Evolutionary conservation across 129 eudicot species (phyloP).

Genomic region (Rutidosis leptorrhynchoides): DNA sequence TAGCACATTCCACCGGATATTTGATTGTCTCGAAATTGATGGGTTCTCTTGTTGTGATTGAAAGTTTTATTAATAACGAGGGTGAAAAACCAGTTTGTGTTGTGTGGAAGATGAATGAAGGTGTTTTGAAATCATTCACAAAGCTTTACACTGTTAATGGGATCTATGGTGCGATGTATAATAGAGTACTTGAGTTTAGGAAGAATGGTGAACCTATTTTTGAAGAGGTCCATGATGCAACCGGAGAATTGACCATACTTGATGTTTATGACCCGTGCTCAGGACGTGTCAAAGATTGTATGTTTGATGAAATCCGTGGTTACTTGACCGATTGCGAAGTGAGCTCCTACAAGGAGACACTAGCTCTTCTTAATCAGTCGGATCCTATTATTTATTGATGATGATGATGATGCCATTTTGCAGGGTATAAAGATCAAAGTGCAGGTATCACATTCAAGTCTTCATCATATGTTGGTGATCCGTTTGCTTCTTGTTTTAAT

Average conservation of each 20-base stretch:
- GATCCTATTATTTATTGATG: background rate
- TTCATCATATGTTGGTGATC: no score
- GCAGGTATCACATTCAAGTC: no score
- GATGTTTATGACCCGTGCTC: background rate
- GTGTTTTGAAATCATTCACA: background rate
- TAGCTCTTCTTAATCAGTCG: background rate
- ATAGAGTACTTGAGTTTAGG: background rate
- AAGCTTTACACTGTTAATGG: background rate
- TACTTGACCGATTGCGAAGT: background rate
- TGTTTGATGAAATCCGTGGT: background rate
- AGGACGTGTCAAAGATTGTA: background rate
- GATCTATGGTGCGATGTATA: background rate
- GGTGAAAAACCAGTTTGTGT: background rate
- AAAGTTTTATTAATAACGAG: no score
- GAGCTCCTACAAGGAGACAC: constrained; percentile 1
- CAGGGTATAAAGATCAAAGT: no score
- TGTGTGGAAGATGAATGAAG: constrained; percentile 6
- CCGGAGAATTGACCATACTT: background rate
- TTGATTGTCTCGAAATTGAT: no score
- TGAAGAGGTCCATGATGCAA: background rate
- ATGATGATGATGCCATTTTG: no score
- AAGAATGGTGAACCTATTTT: constrained; percentile 1
- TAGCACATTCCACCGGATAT: no score
- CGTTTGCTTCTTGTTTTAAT: no score
- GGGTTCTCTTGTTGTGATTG: no score